Base-by-base conservation (phyloP, 2,329 filamentous ascomycete species). In the Nemania bipapillata region DNA sequence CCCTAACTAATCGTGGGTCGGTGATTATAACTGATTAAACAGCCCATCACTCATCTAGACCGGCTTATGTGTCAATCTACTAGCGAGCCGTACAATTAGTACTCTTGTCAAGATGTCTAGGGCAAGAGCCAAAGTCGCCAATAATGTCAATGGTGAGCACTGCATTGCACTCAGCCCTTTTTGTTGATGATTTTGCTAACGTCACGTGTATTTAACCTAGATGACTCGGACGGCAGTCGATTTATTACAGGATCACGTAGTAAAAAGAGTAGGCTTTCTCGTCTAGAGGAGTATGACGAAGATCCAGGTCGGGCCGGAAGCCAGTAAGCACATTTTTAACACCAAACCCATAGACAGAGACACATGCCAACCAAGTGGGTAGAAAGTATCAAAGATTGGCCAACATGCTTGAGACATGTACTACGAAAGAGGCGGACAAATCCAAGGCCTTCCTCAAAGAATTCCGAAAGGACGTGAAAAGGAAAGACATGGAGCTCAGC, bases 401-500 rank as follows among this genome's bases (percentile, higher is more conserved):
- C 22, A 64, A 74, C 50, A 66, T 75, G 24, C 72, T 80, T 32
- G 76, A 79, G 26, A 72, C 71, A 15, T 73, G 76, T 49, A 73
- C 75, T 30, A 74, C 75, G 58, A 70, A 73, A 4, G 76, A 79
- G 64, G 74, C 62, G 11, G 60, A 55, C 2, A 76, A 74, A 45
- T 78, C 78, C 7, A 77, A 78, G 65, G 58, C 69, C 1, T 77
- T 77, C 56, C 64, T 80, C 37, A 76, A 74, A 37, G 50, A 61
- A 2, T 80, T 79, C 52, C 68, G 69, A 35, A 67, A 64, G 17
- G 68, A 74, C 20, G 69, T 77, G n/a, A 63, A 67, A 32, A 66
- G 73, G 28, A 69, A 73, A 12, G 66, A 58, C 24, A 61, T 74
- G 5, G 68, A 73, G 11, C 47, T 77, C 1, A 72, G 70, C 9